Evolutionary conservation across 2,329 filamentous ascomycete species (phyloP), one percentile per base, ranked within the genome.

Genomic region (Trichophyton simii): DNA sequence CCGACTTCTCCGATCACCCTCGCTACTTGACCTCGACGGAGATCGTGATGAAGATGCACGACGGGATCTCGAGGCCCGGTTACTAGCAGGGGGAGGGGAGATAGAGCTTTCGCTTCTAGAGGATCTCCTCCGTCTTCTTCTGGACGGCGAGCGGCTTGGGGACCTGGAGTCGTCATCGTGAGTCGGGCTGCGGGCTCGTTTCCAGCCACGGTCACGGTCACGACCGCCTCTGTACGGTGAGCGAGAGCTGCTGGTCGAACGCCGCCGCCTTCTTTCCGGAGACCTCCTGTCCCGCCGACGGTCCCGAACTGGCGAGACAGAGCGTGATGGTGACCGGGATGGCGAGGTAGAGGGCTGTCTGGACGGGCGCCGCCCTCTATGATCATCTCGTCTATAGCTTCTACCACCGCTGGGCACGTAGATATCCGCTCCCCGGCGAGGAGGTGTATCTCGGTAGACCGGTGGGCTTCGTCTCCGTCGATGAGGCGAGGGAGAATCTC

Each of bases 91-190:
- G 57, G 69, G 67, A 60, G 70, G 66, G 60, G 72, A 74, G 22
- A 73, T 70, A 28, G 68, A 71, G 31, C 72, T 74, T 58, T 68
- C 65, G 65, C 70, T 75, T 68, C 70, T 73, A 58, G 72, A 22
- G 22, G 22, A 72, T 66, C 69, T 70, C 67, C 73, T 73, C 63
- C 72, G 69, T 75, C 76, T 71, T 78, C 78, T 82, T 75, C 78
- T 74, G 72, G 77, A 77, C 75, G 73, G 80, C 81, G 80, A 83
- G 79, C 78, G 79, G 71, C 76, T 73, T 67, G 68, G 71, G 71
- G 79, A 79, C 76, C 78, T 75, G 72, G 75, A 76, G 42, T 55
- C 34, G 25, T 65, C 41, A 25, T 65, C 63, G 72, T 77, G 69
- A 75, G 73, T 73, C 66, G 71, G 70, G 66, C 68, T 74, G 11